phyloP scores from a whole-genome alignment of 2,329 filamentous ascomycete genomes.

The Talaromyces sp. region DNA sequence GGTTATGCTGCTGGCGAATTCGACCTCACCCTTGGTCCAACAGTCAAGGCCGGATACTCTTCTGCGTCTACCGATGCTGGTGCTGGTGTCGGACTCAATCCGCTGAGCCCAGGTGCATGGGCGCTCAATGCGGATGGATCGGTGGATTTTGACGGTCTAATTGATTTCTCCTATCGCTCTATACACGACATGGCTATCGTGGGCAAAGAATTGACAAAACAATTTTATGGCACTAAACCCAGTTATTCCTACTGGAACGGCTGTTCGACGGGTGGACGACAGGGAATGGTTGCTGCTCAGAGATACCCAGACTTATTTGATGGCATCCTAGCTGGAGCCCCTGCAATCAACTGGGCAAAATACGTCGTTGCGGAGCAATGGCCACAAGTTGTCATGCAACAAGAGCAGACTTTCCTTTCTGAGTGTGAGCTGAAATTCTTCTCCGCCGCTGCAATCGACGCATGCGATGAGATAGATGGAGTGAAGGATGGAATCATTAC shows the following conservation, averaged over 20 bases:
- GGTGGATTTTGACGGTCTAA: conserved; percentile 28
- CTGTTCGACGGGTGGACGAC: conserved; percentile 43
- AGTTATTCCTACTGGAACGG: conserved; percentile 42
- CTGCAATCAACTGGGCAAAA: conserved; percentile 30
- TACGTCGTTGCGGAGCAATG: conserved; percentile 21
- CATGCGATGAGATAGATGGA: conserved; percentile 36
- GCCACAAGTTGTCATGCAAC: conserved; percentile 23
- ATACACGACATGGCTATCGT: conserved; percentile 33
- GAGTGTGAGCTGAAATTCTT: conserved; percentile 35
- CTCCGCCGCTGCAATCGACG: conserved; percentile 28
- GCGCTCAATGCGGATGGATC: conserved; percentile 23
- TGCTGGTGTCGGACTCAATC: not conserved
- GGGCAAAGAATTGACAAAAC: conserved; percentile 22
- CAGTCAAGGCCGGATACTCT: not conserved
- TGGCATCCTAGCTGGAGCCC: conserved; percentile 41
- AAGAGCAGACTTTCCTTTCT: conserved; percentile 16
- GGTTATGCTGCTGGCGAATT: not conserved
- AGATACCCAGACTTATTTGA: conserved; percentile 43
- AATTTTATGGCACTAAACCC: conserved; percentile 28
- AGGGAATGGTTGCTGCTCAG: conserved; percentile 42
- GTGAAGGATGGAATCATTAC: conserved; percentile 29
- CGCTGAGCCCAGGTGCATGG: conserved; percentile 12
- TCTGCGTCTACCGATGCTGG: conserved; percentile 4
- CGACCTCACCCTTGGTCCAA: not conserved
- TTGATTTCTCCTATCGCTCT: conserved; percentile 31